These are phyloP conservation scores for Amphicarpaea edgeworthii DNA, from an alignment of 306 rosid species.

Conservation along the genomic window DNA sequence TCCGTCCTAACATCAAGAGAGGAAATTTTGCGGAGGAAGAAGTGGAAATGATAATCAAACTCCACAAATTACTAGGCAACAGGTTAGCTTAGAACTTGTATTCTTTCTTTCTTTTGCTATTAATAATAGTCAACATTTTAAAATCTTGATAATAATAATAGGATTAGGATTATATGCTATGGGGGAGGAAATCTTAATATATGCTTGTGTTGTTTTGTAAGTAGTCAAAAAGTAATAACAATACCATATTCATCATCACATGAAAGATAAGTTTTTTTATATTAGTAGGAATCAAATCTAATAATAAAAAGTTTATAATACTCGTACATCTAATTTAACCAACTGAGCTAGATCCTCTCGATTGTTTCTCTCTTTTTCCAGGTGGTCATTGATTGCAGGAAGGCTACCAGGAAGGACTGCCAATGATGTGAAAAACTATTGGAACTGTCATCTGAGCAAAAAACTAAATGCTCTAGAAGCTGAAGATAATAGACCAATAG, in stretches of 20 bases:
- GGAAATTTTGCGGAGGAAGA: slow-evolving; percentile 66
- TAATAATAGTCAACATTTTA: too few species aligned
- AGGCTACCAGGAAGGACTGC: slow-evolving; percentile 78
- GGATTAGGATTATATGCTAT: not conserved
- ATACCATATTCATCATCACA: not conserved
- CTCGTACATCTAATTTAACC: too few species aligned
- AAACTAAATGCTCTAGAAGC: slow-evolving; percentile 51
- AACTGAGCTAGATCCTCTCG: too few species aligned
- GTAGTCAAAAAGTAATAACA: not conserved
- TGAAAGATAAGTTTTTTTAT: too few species aligned
- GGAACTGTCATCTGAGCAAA: slow-evolving; percentile 76
- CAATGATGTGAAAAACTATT: slow-evolving; percentile 72
- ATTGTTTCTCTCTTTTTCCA: too few species aligned
- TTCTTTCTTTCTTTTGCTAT: not conserved
- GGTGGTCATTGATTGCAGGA: slow-evolving; percentile 77
- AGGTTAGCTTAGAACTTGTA: slow-evolving; percentile 47
- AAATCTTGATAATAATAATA: not conserved
- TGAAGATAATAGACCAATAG: slow-evolving; percentile 25
- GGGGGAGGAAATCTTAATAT: not conserved
- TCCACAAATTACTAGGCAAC: slow-evolving; percentile 67
- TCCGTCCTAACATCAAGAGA: slow-evolving; percentile 71
- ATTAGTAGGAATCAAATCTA: too few species aligned
- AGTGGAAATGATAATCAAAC: slow-evolving; percentile 65
- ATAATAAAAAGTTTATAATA: too few species aligned
- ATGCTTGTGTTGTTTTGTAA: not conserved